phyloP scores from a whole-genome alignment of 306 rosid species.

The Vigna nakashimae region DNA sequence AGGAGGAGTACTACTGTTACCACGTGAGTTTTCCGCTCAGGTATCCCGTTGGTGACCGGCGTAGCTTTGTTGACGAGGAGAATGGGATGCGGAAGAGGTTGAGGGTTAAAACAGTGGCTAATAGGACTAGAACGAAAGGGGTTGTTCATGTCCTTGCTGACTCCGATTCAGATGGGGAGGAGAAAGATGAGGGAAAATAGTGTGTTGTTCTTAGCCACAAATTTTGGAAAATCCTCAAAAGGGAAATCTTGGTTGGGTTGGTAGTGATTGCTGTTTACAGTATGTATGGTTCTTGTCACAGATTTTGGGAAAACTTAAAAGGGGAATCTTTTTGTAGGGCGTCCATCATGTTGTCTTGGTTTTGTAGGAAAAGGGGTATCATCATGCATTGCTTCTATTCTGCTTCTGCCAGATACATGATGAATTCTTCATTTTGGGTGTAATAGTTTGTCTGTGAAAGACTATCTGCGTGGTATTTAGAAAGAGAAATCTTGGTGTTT shows the following conservation, averaged over 20 bases:
- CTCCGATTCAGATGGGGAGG: not conserved
- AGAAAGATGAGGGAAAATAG: not conserved
- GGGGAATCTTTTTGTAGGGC: too few species aligned
- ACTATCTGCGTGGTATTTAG: not conserved
- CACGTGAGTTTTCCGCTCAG: constrained; percentile 48
- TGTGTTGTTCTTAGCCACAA: not conserved
- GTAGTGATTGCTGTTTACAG: not conserved
- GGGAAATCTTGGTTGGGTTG: not conserved
- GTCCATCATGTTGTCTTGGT: not conserved
- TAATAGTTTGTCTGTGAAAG: not conserved
- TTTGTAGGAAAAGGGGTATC: constrained; percentile 19
- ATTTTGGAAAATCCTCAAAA: not conserved
- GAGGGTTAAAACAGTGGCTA: constrained; percentile 55
- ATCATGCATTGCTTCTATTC: constrained; percentile 35
- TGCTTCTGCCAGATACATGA: not conserved
- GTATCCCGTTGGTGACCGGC: constrained; percentile 20
- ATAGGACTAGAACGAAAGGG: constrained; percentile 26
- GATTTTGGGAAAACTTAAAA: too few species aligned
- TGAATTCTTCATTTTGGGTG: not conserved
- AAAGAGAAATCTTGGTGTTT: not conserved
- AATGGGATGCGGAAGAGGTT: constrained; percentile 37
- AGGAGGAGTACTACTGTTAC: constrained; percentile 60
- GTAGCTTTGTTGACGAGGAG: not conserved
- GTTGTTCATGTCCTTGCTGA: constrained; percentile 1
- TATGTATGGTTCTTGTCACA: too few species aligned